Percentiles rank a stretch among this genome's conserved stretches.
phyloP scores from a whole-genome alignment of 257 asterid species.

The Datura wrightii region DNA sequence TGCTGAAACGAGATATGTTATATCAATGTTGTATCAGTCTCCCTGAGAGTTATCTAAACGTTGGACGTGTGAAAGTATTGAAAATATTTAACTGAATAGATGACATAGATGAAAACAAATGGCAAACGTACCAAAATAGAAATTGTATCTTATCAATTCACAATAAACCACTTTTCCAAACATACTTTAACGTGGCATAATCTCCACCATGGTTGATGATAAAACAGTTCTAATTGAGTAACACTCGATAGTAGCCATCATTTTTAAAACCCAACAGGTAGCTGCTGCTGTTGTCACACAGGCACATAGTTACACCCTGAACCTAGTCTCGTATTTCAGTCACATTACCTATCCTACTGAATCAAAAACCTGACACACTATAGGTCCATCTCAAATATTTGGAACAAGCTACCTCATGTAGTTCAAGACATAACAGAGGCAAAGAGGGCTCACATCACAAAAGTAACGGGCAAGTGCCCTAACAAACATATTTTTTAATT shows the following conservation, averaged over 20 bases:
- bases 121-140: slow-evolving; percentile 5
- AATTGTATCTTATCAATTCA: not conserved
- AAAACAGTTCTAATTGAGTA: not conserved
- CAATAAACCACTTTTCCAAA: not conserved
- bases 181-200: not conserved
- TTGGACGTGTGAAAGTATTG: not conserved
- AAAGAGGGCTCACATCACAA: slow-evolving; percentile 24
- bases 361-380: not conserved
- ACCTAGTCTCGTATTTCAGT: slow-evolving; percentile 11
- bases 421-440: not conserved
- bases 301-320: slow-evolving; percentile 2
- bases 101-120: not conserved
- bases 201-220: slow-evolving; percentile 20
- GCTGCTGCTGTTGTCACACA: slow-evolving; percentile 21
- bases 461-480: not conserved
- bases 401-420: slow-evolving; percentile 23
- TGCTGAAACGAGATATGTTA: slow-evolving; percentile 1
- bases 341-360: not conserved
- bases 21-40: not conserved
- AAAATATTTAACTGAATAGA: not conserved
- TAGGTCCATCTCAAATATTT: not conserved
- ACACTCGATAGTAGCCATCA: not conserved
- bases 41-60: not conserved
- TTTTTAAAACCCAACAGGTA: slow-evolving; percentile 2
- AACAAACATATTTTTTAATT: not conserved